Evolutionary conservation across 1,284 basidiomycete species (phyloP).

Genomic region (Leucoagaricus sp.): DNA sequence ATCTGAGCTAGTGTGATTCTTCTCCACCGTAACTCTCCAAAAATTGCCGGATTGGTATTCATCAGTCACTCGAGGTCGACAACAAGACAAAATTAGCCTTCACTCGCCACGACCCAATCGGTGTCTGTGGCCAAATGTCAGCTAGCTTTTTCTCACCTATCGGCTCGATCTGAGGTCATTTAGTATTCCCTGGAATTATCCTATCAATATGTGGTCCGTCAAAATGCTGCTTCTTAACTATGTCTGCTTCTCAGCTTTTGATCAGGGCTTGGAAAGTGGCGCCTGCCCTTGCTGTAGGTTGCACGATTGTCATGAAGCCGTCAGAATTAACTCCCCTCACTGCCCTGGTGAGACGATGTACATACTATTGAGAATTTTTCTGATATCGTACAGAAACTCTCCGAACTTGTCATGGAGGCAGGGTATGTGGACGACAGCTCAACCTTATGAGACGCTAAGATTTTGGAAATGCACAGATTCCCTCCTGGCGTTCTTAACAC

Average conservation of each 20-base stretch:
- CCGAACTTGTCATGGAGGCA: conserved; percentile 77
- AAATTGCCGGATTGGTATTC: neutral
- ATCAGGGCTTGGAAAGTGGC: conserved; percentile 87
- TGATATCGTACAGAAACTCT: conserved; percentile 60
- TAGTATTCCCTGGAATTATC: conserved; percentile 92
- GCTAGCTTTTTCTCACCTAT: no score
- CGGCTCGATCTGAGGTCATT: conserved; percentile 7
- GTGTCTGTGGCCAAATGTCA: conserved; percentile 90
- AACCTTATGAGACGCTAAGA: conserved; percentile 1
- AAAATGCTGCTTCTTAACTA: neutral
- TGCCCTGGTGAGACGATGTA: conserved; percentile 60
- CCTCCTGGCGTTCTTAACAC: conserved; percentile 94
- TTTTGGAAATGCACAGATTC: conserved; percentile 51
- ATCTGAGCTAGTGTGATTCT: no score
- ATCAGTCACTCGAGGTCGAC: conserved; percentile 78
- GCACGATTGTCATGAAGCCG: conserved; percentile 90
- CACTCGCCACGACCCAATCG: conserved; percentile 91
- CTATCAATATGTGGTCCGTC: conserved; percentile 84
- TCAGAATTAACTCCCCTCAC: conserved; percentile 92
- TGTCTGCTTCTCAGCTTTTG: neutral
- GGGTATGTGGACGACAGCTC: conserved; percentile 48
- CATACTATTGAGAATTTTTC: conserved; percentile 9
- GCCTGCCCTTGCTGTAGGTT: conserved; percentile 87
- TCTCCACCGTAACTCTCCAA: no score
- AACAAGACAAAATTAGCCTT: conserved; percentile 81